These are phyloP conservation scores for Candida loeiensis DNA, from an alignment of 805 yeast species.

Conservation along the genomic window DNA sequence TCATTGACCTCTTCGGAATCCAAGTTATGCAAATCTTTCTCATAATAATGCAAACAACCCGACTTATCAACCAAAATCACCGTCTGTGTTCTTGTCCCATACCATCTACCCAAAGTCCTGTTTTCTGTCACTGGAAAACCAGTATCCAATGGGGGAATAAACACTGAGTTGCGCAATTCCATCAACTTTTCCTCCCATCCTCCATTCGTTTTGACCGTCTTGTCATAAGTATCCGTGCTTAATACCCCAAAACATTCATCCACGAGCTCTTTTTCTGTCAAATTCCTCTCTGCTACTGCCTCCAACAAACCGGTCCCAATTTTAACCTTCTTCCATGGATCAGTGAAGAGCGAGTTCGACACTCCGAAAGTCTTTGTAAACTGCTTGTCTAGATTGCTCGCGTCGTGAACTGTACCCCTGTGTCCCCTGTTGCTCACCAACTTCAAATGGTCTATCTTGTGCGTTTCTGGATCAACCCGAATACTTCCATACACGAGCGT, in stretches of 20 bases:
- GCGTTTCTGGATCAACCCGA: conserved; percentile 1
- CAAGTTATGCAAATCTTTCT: conserved; percentile 35
- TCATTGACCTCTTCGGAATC: conserved; percentile 3
- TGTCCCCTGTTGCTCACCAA: conserved; percentile 52
- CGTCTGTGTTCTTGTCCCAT: conserved; percentile 89
- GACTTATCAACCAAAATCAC: conserved; percentile 55
- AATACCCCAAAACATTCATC: conserved; percentile 54
- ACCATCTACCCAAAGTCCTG: conserved; percentile 45
- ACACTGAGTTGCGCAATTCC: conserved; percentile 57
- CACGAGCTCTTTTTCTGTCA: conserved; percentile 40
- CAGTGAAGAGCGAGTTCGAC: conserved; percentile 61
- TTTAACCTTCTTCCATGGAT: conserved; percentile 74
- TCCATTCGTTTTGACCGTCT: conserved; percentile 17
- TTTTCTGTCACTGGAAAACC: conserved; percentile 4
- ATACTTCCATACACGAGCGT: conserved; percentile 53
- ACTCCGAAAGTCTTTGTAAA: conserved; percentile 44
- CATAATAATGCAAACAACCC: conserved; percentile 57
- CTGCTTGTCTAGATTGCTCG: background rate
- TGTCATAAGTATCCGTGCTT: conserved; percentile 39
- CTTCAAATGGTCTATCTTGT: conserved; percentile 18
- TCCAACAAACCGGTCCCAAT: conserved; percentile 38
- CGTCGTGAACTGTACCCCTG: conserved; percentile 29
- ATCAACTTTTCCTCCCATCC: conserved; percentile 20
- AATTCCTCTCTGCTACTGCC: conserved; percentile 16
- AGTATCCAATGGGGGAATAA: conserved; percentile 62